phyloP scores from a whole-genome alignment of 2,329 filamentous ascomycete species.

The Canariomyces notabilis region DNA sequence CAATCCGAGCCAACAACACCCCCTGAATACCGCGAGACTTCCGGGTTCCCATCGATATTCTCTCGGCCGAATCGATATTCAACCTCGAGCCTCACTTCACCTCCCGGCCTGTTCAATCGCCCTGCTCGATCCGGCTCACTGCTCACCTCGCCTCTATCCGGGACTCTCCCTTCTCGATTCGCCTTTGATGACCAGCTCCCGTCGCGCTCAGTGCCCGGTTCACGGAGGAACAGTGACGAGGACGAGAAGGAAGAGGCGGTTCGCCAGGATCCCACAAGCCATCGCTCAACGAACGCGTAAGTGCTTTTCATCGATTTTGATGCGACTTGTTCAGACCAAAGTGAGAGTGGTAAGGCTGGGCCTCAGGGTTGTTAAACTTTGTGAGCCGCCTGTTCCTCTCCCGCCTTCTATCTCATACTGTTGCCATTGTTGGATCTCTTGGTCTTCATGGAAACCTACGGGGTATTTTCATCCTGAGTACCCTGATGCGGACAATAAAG shows the following conservation, averaged over 20 bases:
- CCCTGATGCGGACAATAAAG: no score
- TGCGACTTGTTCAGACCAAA: no score
- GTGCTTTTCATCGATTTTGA: slow-evolving; percentile 37
- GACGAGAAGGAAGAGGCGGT: slow-evolving; percentile 78
- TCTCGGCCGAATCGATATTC: slow-evolving; percentile 86
- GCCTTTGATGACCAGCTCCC: slow-evolving; percentile 62
- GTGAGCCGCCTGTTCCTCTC: not conserved
- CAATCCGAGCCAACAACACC: slow-evolving; percentile 95
- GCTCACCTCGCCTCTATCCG: slow-evolving; percentile 70
- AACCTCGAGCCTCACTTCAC: slow-evolving; percentile 78
- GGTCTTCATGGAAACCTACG: no score
- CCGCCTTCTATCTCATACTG: not conserved
- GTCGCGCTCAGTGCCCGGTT: slow-evolving; percentile 80
- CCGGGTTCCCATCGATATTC: slow-evolving; percentile 72
- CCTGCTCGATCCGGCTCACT: slow-evolving; percentile 73
- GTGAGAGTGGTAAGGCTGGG: no score
- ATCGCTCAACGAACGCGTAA: slow-evolving; percentile 73
- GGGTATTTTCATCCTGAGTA: no score
- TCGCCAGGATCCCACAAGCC: slow-evolving; percentile 63
- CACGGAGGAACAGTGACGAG: slow-evolving; percentile 85
- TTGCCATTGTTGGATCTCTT: no score
- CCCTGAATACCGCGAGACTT: slow-evolving; percentile 78
- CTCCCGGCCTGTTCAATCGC: slow-evolving; percentile 69
- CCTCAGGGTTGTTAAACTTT: not conserved
- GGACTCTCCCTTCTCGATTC: slow-evolving; percentile 54